Percentiles rank a stretch among this genome's conserved stretches.
Conservation (phyloP, 805 yeast species). For the Sugiyamaella floridensis region DNA sequence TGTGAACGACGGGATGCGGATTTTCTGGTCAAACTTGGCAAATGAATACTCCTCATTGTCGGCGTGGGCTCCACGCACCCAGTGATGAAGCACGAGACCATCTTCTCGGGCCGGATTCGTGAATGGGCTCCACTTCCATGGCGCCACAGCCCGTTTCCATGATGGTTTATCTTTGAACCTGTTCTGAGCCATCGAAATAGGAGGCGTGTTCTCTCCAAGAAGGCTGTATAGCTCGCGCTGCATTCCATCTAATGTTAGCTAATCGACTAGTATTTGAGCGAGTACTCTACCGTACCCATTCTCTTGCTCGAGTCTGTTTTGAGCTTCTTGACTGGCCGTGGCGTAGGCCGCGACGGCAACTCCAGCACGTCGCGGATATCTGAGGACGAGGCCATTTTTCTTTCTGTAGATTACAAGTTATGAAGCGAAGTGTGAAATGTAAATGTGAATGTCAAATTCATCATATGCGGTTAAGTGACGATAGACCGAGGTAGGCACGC, state of each 20-base stretch:
- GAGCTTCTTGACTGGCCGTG: slow-evolving; percentile 19
- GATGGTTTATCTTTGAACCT: slow-evolving; percentile 61
- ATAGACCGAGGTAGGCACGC: no score
- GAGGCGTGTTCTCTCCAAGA: slow-evolving; percentile 88
- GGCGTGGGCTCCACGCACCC: slow-evolving; percentile 62
- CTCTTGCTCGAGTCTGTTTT: slow-evolving; percentile 15
- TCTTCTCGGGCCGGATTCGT: slow-evolving; percentile 46
- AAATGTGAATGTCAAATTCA: background rate
- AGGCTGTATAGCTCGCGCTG: slow-evolving; percentile 83
- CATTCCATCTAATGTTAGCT: slow-evolving; percentile 48
- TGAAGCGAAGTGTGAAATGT: background rate
- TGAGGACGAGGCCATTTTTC: slow-evolving; percentile 20
- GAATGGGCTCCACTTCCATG: slow-evolving; percentile 74
- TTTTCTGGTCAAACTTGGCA: slow-evolving; percentile 62
- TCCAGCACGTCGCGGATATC: slow-evolving; percentile 30
- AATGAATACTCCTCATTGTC: slow-evolving; percentile 49
- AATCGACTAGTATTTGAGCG: background rate
- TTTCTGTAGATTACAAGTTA: background rate
- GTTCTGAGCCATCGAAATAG: slow-evolving; percentile 50
- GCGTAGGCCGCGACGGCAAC: slow-evolving; percentile 20
- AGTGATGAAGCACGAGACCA: slow-evolving; percentile 57
- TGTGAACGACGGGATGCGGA: slow-evolving; percentile 64
- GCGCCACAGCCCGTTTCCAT: slow-evolving; percentile 56
- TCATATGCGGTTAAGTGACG: no score
- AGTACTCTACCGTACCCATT: slow-evolving; percentile 4